These are phyloP conservation scores for Amphicarpaea edgeworthii DNA, from an alignment of 306 rosid species.

Conservation along the genomic window DNA sequence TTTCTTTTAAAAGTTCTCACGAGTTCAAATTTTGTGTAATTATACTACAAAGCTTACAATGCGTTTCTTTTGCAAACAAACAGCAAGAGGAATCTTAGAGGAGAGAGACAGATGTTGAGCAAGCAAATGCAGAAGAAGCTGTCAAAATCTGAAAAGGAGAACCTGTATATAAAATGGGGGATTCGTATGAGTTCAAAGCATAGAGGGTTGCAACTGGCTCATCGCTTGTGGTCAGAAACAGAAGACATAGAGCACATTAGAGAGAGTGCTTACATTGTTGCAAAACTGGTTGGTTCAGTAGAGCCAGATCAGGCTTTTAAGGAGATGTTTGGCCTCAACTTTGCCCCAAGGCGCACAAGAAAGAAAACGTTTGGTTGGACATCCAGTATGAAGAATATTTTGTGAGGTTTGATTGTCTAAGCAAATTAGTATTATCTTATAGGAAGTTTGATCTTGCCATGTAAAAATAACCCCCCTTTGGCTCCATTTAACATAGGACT, in stretches of 20 bases:
- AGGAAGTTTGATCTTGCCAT: conserved; percentile 41
- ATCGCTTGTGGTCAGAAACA: conserved; percentile 69
- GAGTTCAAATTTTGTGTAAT: background rate
- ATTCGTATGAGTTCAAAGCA: conserved; percentile 62
- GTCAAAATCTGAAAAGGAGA: conserved; percentile 69
- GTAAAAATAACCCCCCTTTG: conserved; percentile 32
- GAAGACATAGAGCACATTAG: conserved; percentile 60
- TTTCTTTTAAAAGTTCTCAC: background rate
- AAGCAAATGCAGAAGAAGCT: conserved; percentile 72
- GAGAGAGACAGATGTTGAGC: conserved; percentile 85
- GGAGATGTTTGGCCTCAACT: conserved; percentile 97
- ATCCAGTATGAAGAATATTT: conserved; percentile 51
- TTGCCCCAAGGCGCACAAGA: conserved; percentile 57
- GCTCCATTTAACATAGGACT: conserved; percentile 47
- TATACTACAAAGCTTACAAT: conserved; percentile 27
- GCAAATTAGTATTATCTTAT: conserved; percentile 19
- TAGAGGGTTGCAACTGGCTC: conserved; percentile 75
- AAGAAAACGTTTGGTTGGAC: conserved; percentile 62
- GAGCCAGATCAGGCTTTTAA: conserved; percentile 87
- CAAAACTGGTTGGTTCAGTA: conserved; percentile 73
- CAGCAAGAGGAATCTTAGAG: conserved; percentile 61
- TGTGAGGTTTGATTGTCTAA: conserved; percentile 43
- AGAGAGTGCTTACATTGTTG: conserved; percentile 76
- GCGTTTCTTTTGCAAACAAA: conserved; percentile 40
- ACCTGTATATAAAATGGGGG: conserved; percentile 77